Base-by-base conservation (phyloP, 2,329 filamentous ascomycete species). In the Dactylellina haptotyla region DNA sequence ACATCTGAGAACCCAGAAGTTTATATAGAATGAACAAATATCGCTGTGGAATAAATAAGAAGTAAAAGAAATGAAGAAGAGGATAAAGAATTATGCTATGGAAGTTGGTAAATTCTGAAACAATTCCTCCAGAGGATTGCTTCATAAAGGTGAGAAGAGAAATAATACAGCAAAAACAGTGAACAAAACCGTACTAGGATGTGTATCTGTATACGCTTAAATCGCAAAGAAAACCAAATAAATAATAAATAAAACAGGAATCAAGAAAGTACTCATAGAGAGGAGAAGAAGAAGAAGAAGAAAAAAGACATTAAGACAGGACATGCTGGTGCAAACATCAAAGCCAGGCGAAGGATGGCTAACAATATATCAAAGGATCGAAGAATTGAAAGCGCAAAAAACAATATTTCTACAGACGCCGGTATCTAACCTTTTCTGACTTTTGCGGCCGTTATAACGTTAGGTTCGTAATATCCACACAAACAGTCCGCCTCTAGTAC, bases 371-470 rank as follows among this genome's bases (percentile, higher is more conserved):
- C n/a, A n/a, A n/a, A n/a, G n/a, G n/a, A n/a, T n/a, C n/a, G n/a
- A n/a, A n/a, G n/a, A n/a, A n/a, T n/a, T n/a, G n/a, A n/a, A n/a
- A n/a, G n/a, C n/a, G n/a, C n/a, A n/a, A n/a, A n/a, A n/a, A n/a
- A n/a, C n/a, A n/a, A n/a, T n/a, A n/a, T n/a, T n/a, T n/a, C n/a
- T n/a, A n/a, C n/a, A n/a, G n/a, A n/a, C 32, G 32, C 32, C 14
- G 14, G 32, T 34, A 6, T 34, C 25, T 43, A 45, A 53, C 61
- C 57, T 65, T 64, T n/a, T n/a, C n/a, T 65, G 5, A 46, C 8
- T 59, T 65, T 50, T 2, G 30, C 61, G 61, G 61, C 61, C 61
- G 61, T 65, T n/a, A n/a, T n/a, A n/a, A n/a, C n/a, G n/a, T n/a
- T 56, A 65, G 37, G 45, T 46, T 58, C 63, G 53, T 65, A 34